Evolutionary conservation across 352 stramenopile genomes (phyloP).

Genomic region (Phytophthora vignae): DNA sequence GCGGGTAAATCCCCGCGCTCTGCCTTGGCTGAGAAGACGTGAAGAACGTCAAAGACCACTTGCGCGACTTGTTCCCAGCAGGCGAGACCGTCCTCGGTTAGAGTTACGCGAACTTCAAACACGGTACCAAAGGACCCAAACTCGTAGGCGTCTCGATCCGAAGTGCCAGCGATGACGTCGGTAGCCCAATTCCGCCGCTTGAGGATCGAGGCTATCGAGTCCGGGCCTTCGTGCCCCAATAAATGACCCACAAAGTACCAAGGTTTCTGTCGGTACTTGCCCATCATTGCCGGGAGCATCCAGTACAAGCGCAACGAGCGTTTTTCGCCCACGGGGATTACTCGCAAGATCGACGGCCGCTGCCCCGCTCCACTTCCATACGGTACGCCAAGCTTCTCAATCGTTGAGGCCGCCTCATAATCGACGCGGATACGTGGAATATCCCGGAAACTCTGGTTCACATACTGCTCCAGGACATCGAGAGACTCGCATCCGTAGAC

Average conservation of each 20-base stretch:
- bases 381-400: constrained; percentile 4
- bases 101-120: constrained; percentile 63
- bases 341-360: constrained; percentile 39
- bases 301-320: constrained; percentile 59
- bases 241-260: constrained; percentile 59
- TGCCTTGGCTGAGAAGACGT: constrained; percentile 25
- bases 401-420: constrained; percentile 5
- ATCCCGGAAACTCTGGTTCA: constrained; percentile 56
- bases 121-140: constrained; percentile 66
- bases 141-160: constrained; percentile 64
- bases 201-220: constrained; percentile 50
- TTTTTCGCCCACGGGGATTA: constrained; percentile 60
- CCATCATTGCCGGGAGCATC: constrained; percentile 55
- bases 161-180: constrained; percentile 54
- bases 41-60: constrained; percentile 58
- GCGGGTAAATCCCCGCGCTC: constrained; percentile 25
- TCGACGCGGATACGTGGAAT: constrained; percentile 34
- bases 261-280: constrained; percentile 57
- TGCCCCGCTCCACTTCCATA: constrained; percentile 48
- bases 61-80: constrained; percentile 57
- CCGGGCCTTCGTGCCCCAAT: constrained; percentile 62
- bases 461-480: constrained; percentile 64
- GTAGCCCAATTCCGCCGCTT: constrained; percentile 54
- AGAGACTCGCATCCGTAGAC: constrained; percentile 71
- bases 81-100: constrained; percentile 51